These are phyloP conservation scores for Myriosclerotinia duriaeana DNA, from an alignment of 2,329 filamentous ascomycete species.

Conservation along the genomic window DNA sequence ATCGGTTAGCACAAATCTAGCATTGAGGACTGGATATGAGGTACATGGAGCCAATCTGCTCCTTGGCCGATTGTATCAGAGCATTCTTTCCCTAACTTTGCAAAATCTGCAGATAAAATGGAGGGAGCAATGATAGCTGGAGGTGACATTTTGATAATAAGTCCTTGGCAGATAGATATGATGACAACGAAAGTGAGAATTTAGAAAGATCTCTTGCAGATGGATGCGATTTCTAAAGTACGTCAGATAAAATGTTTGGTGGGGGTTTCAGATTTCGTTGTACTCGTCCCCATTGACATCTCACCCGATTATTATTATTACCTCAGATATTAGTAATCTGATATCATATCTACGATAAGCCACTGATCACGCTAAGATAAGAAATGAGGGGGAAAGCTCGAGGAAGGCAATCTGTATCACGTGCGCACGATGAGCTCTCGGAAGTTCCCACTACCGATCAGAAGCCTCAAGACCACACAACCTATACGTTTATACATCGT, in stretches of 20 bases:
- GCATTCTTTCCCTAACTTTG: slow-evolving; percentile 81
- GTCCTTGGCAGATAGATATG: slow-evolving; percentile 1
- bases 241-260: background rate
- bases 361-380: slow-evolving; percentile 9
- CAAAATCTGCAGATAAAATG: slow-evolving; percentile 98
- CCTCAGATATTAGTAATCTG: background rate
- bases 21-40: background rate
- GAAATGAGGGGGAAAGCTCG: slow-evolving; percentile 8
- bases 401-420: background rate
- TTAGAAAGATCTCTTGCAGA: background rate
- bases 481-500: background rate
- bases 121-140: slow-evolving; percentile 94
- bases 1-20: background rate
- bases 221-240: slow-evolving; percentile 1
- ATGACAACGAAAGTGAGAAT: slow-evolving; percentile 9
- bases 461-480: background rate
- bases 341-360: background rate
- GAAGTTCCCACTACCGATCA: background rate
- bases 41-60: slow-evolving; percentile 63
- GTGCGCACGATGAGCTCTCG: background rate
- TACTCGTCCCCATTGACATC: background rate
- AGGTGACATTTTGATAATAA: slow-evolving; percentile 65
- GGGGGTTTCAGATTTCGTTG: background rate
- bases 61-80: slow-evolving; percentile 79
- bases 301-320: background rate